A percentile compares a stretch with the other conserved stretches of the same genome.
Conservation (phyloP, 208 protist genomes). For the Lotmaria passim region DNA sequence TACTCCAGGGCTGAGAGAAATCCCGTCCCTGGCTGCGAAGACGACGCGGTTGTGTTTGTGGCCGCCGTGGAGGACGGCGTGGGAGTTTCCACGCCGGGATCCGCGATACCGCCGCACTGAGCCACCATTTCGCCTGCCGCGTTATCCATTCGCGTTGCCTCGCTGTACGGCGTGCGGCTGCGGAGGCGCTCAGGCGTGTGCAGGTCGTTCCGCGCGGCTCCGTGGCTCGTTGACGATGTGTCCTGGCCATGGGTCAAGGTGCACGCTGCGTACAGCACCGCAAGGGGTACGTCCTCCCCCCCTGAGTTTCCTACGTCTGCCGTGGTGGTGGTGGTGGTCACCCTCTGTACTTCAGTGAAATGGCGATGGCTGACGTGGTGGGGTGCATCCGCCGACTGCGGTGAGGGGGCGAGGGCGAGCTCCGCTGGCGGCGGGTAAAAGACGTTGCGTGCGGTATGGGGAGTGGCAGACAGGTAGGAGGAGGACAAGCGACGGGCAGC, state of each 20-base stretch:
- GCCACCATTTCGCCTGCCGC: too few relatives aligned
- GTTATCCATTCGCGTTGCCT: too few relatives aligned
- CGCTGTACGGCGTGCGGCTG: too few relatives aligned
- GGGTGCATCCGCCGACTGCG: neutral
- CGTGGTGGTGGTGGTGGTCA: too few relatives aligned
- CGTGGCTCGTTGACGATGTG: too few relatives aligned
- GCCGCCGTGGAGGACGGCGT: neutral
- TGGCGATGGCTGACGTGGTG: too few relatives aligned
- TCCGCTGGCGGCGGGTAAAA: slow-evolving; percentile 31
- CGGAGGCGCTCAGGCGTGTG: too few relatives aligned
- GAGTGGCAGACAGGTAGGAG: neutral
- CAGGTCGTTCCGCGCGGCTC: too few relatives aligned
- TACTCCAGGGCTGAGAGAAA: slow-evolving; percentile 28
- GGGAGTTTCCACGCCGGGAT: neutral
- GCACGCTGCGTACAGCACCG: neutral
- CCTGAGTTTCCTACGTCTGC: too few relatives aligned
- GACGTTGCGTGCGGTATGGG: slow-evolving; percentile 8
- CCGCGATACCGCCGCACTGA: neutral
- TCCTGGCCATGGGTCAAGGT: too few relatives aligned
- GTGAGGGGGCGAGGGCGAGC: neutral
- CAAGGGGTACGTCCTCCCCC: slow-evolving; percentile 1
- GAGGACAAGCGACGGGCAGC: slow-evolving; percentile 10
- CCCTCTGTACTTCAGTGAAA: too few relatives aligned
- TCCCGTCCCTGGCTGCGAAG: neutral
- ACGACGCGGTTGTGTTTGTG: too few relatives aligned